These are phyloP conservation scores for Candida ulmi DNA, from an alignment of 805 yeast species.

Conservation along the genomic window DNA sequence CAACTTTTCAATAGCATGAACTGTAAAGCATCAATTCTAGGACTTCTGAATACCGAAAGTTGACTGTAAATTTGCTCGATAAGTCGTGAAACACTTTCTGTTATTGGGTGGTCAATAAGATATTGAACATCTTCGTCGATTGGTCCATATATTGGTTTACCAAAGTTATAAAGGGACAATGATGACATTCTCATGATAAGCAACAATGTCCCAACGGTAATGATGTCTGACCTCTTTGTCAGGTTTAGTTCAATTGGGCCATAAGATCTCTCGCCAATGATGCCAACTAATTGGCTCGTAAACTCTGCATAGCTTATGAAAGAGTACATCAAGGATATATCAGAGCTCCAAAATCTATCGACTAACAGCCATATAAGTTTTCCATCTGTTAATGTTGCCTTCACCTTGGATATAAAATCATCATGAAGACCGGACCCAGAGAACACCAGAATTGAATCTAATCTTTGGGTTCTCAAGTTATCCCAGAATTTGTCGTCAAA, in stretches of 20 bases:
- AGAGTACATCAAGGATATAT: slow-evolving; percentile 14
- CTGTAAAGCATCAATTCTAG: slow-evolving; percentile 16
- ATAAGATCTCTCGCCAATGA: slow-evolving; percentile 14
- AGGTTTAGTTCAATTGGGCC: slow-evolving; percentile 6
- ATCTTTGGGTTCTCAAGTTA: neutral
- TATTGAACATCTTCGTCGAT: slow-evolving; percentile 10
- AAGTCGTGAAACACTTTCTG: slow-evolving; percentile 5
- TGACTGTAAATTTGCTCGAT: slow-evolving; percentile 12
- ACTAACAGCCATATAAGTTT: slow-evolving; percentile 20
- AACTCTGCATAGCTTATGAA: slow-evolving; percentile 16
- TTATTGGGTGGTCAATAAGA: slow-evolving; percentile 13
- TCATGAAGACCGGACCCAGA: too few species aligned
- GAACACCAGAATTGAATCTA: neutral
- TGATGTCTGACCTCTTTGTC: slow-evolving; percentile 14
- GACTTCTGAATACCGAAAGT: slow-evolving; percentile 8
- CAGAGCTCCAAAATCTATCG: slow-evolving; percentile 20
- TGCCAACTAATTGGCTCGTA: slow-evolving; percentile 2
- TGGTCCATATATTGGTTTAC: slow-evolving; percentile 1
- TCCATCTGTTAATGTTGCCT: slow-evolving; percentile 7
- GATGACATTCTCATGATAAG: slow-evolving; percentile 21
- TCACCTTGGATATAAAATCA: slow-evolving; percentile 1
- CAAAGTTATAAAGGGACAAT: slow-evolving; percentile 16
- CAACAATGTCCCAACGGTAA: slow-evolving; percentile 14
- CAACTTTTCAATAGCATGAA: slow-evolving; percentile 12
- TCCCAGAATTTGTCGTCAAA: neutral